Evolutionary conservation across 208 protist species (phyloP).

Genomic region (Trypanosoma grayi): DNA sequence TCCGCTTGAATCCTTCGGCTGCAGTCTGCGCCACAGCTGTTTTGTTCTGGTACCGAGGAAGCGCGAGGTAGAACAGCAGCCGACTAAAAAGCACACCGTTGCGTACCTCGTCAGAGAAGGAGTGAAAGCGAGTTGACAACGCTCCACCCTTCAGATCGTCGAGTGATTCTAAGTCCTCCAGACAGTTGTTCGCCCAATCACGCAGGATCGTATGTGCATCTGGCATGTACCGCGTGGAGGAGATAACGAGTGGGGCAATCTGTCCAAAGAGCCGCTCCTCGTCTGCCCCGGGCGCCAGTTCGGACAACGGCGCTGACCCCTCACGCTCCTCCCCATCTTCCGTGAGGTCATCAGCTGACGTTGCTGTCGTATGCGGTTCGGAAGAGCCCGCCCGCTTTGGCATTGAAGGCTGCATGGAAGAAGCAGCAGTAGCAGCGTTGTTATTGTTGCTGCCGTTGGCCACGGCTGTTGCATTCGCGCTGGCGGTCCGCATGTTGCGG

Average conservation of each 20-base stretch:
- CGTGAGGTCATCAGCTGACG: neutral
- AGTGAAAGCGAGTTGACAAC: slow-evolving; percentile 58
- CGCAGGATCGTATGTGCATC: slow-evolving; percentile 75
- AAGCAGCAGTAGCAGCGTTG: neutral
- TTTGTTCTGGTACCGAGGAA: slow-evolving; percentile 76
- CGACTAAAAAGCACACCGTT: slow-evolving; percentile 81
- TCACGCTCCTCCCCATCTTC: neutral
- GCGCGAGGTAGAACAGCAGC: slow-evolving; percentile 84
- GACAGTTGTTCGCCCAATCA: slow-evolving; percentile 87
- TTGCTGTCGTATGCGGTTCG: neutral
- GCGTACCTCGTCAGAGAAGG: slow-evolving; percentile 79
- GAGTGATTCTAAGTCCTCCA: slow-evolving; percentile 78
- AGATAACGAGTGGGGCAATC: slow-evolving; percentile 79
- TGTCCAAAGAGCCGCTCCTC: slow-evolving; percentile 77
- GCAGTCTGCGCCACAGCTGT: slow-evolving; percentile 16
- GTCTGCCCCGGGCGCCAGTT: slow-evolving; percentile 27
- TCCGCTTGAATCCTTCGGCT: neutral
- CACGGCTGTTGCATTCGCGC: neutral
- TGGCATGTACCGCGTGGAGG: slow-evolving; percentile 56
- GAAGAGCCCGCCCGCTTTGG: neutral
- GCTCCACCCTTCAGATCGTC: slow-evolving; percentile 79
- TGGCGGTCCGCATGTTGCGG: slow-evolving; percentile 2
- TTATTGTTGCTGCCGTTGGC: neutral
- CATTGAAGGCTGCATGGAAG: neutral
- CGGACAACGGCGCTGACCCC: neutral